phyloP scores from a whole-genome alignment of 202 grass and related monocot genomes.

The Schoenoplectus tabernaemontani region DNA sequence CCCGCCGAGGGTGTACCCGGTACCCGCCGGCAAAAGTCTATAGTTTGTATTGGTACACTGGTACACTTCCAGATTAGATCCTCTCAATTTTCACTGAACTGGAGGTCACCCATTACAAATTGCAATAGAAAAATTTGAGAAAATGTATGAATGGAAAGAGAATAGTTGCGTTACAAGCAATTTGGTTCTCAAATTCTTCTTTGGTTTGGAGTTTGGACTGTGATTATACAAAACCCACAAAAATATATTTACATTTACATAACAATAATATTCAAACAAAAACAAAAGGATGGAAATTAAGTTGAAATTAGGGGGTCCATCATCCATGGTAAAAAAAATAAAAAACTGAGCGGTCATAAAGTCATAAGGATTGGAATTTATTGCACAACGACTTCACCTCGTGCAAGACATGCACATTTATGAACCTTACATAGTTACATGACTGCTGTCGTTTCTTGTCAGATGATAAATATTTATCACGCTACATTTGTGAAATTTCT shows the following conservation, averaged over 20 bases:
- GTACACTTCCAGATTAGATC: neutral
- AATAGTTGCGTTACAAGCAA: too few species aligned
- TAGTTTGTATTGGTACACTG: too few species aligned
- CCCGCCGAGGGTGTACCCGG: too few species aligned
- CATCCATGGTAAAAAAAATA: neutral
- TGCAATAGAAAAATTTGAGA: neutral
- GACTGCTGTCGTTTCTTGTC: conserved; percentile 1
- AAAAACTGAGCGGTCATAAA: neutral
- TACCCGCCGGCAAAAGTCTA: too few species aligned
- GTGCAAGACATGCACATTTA: conserved; percentile 6
- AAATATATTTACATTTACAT: neutral
- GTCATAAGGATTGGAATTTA: neutral
- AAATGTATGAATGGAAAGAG: neutral
- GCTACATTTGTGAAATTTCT: neutral
- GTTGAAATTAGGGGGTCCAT: neutral
- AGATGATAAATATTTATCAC: neutral
- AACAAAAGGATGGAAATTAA: neutral
- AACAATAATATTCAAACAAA: neutral
- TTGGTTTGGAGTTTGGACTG: neutral
- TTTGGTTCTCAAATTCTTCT: too few species aligned
- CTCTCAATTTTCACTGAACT: neutral
- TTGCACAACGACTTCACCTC: conserved; percentile 19
- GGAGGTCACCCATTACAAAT: neutral
- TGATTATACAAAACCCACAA: neutral
- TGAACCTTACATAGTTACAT: neutral